These are phyloP conservation scores for Penicillium hordei DNA, from an alignment of 2,329 filamentous ascomycete genomes.

Conservation along the genomic window DNA sequence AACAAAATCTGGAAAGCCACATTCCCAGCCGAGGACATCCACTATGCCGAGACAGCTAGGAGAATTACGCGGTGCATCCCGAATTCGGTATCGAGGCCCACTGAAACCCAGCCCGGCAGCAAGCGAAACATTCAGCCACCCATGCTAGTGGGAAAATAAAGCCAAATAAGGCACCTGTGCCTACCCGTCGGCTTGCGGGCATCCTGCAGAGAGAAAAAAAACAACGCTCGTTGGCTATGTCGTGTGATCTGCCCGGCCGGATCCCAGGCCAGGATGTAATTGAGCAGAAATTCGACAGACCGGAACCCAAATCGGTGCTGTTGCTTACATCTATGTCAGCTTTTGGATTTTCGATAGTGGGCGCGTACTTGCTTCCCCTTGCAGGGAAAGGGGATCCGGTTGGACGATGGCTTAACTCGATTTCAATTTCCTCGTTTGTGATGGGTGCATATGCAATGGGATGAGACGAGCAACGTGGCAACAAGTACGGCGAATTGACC, in stretches of 20 bases:
- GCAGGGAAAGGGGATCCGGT: neutral
- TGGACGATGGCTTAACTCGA: neutral
- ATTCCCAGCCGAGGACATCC: neutral
- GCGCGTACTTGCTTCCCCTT: constrained; percentile 1
- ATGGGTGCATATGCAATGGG: neutral
- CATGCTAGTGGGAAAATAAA: neutral
- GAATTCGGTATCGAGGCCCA: constrained; percentile 3
- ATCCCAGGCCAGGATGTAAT: constrained; percentile 2
- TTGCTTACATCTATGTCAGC: neutral
- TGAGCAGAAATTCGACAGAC: neutral
- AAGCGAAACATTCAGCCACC: neutral
- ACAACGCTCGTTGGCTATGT: neutral
- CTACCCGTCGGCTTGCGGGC: constrained; percentile 1
- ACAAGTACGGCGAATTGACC: neutral
- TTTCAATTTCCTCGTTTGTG: neutral
- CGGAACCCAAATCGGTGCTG: neutral
- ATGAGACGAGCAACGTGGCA: neutral
- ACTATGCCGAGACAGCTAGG: neutral
- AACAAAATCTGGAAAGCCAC: neutral
- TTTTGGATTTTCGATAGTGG: neutral
- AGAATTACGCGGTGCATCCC: neutral
- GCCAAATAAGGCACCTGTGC: constrained; percentile 3
- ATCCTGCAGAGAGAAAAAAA: constrained; percentile 2
- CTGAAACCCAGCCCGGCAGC: neutral
- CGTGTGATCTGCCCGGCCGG: constrained; percentile 1